A percentile compares a stretch with the other conserved stretches of the same genome.
phyloP scores from a whole-genome alignment of 1,139 yeast genomes.

The Groenewaldozyma auringiensis region DNA sequence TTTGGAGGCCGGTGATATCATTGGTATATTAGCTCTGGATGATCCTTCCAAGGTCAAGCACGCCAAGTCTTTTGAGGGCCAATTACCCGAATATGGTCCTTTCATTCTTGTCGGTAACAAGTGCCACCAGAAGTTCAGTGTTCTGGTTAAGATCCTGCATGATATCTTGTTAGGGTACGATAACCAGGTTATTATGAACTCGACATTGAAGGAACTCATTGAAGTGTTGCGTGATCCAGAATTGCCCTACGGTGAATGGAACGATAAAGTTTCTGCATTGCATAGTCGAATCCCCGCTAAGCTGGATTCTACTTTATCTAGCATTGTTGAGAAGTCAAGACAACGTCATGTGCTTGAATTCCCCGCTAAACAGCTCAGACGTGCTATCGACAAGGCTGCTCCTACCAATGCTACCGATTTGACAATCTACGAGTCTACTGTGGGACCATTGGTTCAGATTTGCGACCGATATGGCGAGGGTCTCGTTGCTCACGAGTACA shows the following conservation, averaged over 20 bases:
- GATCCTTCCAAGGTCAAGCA: conserved; percentile 97
- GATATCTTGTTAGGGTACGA: conserved; percentile 87
- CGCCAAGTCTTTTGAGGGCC: conserved; percentile 91
- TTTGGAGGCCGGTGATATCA: conserved; percentile 90
- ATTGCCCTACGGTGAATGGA: conserved; percentile 93
- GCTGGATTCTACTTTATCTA: conserved; percentile 59
- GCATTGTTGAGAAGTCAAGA: conserved; percentile 50
- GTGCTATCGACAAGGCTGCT: conserved; percentile 49
- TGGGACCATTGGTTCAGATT: conserved; percentile 66
- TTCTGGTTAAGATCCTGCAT: conserved; percentile 51
- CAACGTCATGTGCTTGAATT: conserved; percentile 67
- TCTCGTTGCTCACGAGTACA: conserved; percentile 72
- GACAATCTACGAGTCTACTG: conserved; percentile 43
- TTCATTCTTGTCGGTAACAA: conserved; percentile 79
- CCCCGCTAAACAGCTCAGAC: conserved; percentile 80
- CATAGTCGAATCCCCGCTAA: conserved; percentile 82
- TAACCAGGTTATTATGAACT: conserved; percentile 86
- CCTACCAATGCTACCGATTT: conserved; percentile 41
- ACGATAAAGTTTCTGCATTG: conserved; percentile 73
- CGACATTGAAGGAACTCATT: conserved; percentile 65
- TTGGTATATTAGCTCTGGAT: conserved; percentile 88
- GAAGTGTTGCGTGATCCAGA: conserved; percentile 69
- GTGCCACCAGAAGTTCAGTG: conserved; percentile 67
- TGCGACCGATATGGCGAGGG: conserved; percentile 70
- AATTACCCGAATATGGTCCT: conserved; percentile 79